Base-by-base conservation (phyloP, 768 basidiomycete species). In the Leccinum truebloodii region DNA sequence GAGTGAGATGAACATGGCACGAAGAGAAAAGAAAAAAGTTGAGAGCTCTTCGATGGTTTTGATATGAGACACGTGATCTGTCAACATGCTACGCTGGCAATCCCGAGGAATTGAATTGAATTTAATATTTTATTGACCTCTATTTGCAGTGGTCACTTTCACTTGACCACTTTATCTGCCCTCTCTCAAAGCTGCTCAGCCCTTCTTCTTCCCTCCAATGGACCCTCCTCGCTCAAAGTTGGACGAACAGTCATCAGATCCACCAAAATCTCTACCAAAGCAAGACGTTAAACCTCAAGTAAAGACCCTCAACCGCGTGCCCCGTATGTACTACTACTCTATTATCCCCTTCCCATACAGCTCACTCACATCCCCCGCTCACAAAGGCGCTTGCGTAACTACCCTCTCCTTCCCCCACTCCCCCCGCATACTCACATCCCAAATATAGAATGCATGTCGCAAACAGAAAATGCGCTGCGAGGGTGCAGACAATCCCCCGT, bases 391-490 rank as follows among this genome's bases (percentile, higher is more conserved):
- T 26, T 50, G 49, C 14, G 49, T 50, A 50, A 20, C 44, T 20
- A 2, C 10, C 44, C 9, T 46, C 44, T 46, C 24, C 14, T 26
- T 30, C 30, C 30, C 30, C 30, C 8, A 9, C 24, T 2, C 24
- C 13, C 41, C 24, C 24, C 14, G 24, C 24, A 1, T 8, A 61
- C 63, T 69, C 65, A 73, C 63, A 57, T 30, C 62, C 32, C 54
- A 49, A 48, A 55, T 46, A 46, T 72, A 95, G 93, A 95, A 95
- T 86, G 92, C 94, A 18, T 96, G 95, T 75, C 81, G 95, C 67
- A 92, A 94, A 70, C 94, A 95, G 80, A 97, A 97, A 79, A 97
- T 97, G 95, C 83, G 94, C 67, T 98, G 95, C 71, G 94, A 95
- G 74, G 94, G 94, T 2, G 95, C 94, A 16, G 95, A 97, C 73